Evolutionary conservation across 176 grass and related monocot genomes (phyloP).

Genomic region (Saccharum officinarum): DNA sequence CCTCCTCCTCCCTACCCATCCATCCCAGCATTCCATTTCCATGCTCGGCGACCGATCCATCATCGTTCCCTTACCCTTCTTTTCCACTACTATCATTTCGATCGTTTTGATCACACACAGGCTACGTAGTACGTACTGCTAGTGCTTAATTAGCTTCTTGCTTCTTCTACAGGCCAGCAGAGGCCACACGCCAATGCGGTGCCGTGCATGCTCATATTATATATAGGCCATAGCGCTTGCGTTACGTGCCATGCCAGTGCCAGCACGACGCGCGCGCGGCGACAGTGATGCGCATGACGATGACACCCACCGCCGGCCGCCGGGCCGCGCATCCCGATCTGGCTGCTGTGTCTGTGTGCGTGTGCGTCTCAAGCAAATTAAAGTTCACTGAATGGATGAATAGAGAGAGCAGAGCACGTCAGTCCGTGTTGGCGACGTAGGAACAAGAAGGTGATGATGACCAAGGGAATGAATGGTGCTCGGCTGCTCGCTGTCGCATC

Average conservation of each 20-base stretch:
- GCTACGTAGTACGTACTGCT: neutral
- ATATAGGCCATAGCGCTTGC: neutral
- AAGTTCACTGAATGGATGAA: neutral
- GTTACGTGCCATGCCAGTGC: too few species aligned
- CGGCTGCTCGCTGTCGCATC: neutral
- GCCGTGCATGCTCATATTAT: neutral
- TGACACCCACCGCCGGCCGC: neutral
- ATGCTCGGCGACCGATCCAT: neutral
- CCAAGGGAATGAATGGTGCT: neutral
- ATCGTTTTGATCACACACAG: neutral
- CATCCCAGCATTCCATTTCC: neutral
- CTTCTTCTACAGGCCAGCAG: neutral
- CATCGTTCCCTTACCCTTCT: neutral
- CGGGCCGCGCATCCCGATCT: neutral
- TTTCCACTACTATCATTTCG: neutral
- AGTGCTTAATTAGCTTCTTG: neutral
- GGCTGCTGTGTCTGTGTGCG: neutral
- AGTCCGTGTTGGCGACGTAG: neutral
- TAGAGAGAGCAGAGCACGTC: neutral
- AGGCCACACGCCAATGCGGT: neutral
- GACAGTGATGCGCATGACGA: conserved; percentile 11
- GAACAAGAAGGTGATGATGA: neutral
- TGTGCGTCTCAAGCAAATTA: conserved; percentile 16
- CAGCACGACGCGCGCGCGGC: neutral
- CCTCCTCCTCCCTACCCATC: neutral